Evolutionary conservation across 495 filamentous ascomycete genomes (phyloP), one percentile per base, ranked within the genome.

Genomic region (Lasiosphaeria ovina): DNA sequence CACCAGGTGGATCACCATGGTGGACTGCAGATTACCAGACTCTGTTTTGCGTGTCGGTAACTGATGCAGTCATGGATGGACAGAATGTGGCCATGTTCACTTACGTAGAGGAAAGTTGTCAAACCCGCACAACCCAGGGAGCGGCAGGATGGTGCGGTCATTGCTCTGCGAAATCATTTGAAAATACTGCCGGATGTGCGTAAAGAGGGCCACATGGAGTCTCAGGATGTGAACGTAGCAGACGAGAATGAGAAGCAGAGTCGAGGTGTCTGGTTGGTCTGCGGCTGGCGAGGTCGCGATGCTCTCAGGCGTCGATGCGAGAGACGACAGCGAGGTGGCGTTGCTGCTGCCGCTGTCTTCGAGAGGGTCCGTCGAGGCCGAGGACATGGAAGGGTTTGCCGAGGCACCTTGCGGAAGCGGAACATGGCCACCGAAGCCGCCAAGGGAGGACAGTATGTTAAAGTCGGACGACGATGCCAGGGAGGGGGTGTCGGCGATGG

Each of bases 11-110:
- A 66, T 62, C 9, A 69, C 59, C 42, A 69, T 38, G 6, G 50
- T 62, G 2, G 61, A 51, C 56, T 69, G 66, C 10, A 69, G 44
- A 44, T 66, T 69, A 3, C 66, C 61, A 6, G 64, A 69, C 53
- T 66, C 66, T 69, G 16, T 34, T 14, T 35, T 14, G 6, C 16
- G 7, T 35, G 42, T 48, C 11, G 35, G 55, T 33, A 6, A 11
- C 10, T 24, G 24, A 24, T 24, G 24, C 24, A 24, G 24, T 24
- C 17, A 35, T 1, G 12, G 32, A 9, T 50, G 42, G 11, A 17
- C 14, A 38, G 50, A 17, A 52, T 10, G 14, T 10, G n/a, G 33
- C 10, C 32, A 31, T 3, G 47, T 50, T 12, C 17, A 64, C 66
- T 1, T 64, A 69, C 63, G 54, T 36, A 66, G 42, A 1, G 66